A percentile compares a stretch with the other conserved stretches of the same genome.
phyloP scores from a whole-genome alignment of 2,329 filamentous ascomycete species.

The Gaeumannomyces sp. region DNA sequence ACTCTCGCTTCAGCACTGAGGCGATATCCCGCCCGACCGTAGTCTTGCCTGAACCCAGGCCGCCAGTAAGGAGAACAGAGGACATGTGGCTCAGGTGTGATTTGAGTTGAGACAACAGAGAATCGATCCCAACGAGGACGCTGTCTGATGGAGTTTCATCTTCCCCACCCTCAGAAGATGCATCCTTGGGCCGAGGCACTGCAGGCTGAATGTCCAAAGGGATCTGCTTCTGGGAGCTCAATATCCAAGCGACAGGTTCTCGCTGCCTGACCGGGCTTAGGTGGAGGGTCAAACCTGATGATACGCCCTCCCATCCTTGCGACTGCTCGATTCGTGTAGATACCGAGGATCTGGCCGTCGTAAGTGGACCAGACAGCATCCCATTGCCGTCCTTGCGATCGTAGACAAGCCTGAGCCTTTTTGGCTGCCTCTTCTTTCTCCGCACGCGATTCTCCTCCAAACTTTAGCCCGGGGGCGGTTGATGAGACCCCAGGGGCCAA shows the following conservation, averaged over 20 bases:
- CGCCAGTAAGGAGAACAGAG: slow-evolving; percentile 83
- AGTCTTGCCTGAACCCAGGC: slow-evolving; percentile 85
- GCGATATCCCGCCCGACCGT: slow-evolving; percentile 71
- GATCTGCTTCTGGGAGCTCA: slow-evolving; percentile 69
- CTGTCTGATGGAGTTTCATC: slow-evolving; percentile 28
- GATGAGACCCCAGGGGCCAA: slow-evolving; percentile 29
- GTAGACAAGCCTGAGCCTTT: slow-evolving; percentile 66
- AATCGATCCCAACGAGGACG: slow-evolving; percentile 77
- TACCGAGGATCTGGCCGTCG: slow-evolving; percentile 76
- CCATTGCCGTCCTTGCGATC: slow-evolving; percentile 51
- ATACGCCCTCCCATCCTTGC: slow-evolving; percentile 74
- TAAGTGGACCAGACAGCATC: slow-evolving; percentile 76
- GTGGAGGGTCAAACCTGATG: slow-evolving; percentile 66
- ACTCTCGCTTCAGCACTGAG: slow-evolving; percentile 63
- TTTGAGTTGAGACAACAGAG: slow-evolving; percentile 63
- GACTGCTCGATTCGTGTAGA: slow-evolving; percentile 46
- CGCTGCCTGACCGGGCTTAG: slow-evolving; percentile 27
- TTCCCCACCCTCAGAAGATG: slow-evolving; percentile 52
- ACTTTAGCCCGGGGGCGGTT: slow-evolving; percentile 55
- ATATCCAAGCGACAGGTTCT: slow-evolving; percentile 59
- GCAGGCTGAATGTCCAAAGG: slow-evolving; percentile 64
- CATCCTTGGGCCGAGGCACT: slow-evolving; percentile 44
- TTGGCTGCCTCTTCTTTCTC: slow-evolving; percentile 73
- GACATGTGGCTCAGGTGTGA: slow-evolving; percentile 78
- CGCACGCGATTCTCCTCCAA: slow-evolving; percentile 80